phyloP scores from a whole-genome alignment of 768 basidiomycete species.

The Boletellus ananas region DNA sequence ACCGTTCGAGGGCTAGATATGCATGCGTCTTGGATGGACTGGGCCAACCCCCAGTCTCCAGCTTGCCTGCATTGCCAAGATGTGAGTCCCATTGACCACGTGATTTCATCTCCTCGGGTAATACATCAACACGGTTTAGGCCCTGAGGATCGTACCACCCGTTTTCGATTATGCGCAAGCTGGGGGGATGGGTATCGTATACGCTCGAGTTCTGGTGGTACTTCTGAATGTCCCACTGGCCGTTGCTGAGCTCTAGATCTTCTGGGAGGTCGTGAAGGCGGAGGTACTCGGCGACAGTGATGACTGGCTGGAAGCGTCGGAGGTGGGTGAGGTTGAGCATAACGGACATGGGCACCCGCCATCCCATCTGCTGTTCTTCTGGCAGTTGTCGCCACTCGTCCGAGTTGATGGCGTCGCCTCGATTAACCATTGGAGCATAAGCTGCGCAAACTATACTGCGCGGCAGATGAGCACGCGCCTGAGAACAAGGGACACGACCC shows the following conservation, averaged over 20 bases:
- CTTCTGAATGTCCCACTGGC: conserved; percentile 35
- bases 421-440: conserved; percentile 43
- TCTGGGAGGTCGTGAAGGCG: conserved; percentile 36
- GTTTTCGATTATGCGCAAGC: conserved; percentile 36
- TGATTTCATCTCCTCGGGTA: conserved; percentile 30
- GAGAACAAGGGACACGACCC: not conserved
- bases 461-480: not conserved
- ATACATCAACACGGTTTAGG: conserved; percentile 36
- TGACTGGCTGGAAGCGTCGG: conserved; percentile 34
- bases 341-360: conserved; percentile 33
- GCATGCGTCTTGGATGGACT: conserved; percentile 14
- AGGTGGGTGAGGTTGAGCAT: conserved; percentile 44
- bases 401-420: conserved; percentile 39
- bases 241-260: conserved; percentile 34
- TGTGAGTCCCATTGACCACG: conserved; percentile 30
- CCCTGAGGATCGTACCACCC: conserved; percentile 37
- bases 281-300: conserved; percentile 43
- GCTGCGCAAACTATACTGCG: conserved; percentile 36
- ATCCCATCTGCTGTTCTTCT: conserved; percentile 34
- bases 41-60: conserved; percentile 23
- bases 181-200: conserved; percentile 24
- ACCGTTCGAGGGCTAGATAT: conserved; percentile 19
- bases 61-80: conserved; percentile 12
- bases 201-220: conserved; percentile 33
- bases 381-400: conserved; percentile 42